phyloP scores from a whole-genome alignment of 78 protist species.

The Speleostelium caveatum region DNA sequence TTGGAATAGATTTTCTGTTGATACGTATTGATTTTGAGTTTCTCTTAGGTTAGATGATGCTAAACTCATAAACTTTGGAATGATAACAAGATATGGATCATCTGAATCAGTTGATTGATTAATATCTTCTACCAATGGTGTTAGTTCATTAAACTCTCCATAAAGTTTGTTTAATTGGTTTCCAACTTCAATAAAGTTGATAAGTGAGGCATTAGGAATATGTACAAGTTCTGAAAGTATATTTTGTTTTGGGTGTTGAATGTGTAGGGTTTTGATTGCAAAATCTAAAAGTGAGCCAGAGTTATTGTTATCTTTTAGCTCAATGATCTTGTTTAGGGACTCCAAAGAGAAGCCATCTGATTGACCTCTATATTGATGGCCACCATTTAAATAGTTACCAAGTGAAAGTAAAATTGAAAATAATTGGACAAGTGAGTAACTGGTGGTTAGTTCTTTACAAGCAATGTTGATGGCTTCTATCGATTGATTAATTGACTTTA shows the following conservation, averaged over 20 bases:
- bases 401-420: constrained; percentile 26
- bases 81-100: constrained; percentile 33
- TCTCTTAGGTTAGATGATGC: not conserved
- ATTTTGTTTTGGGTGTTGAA: constrained; percentile 3
- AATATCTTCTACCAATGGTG: constrained; percentile 19
- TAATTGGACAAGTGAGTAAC: not conserved
- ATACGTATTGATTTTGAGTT: not conserved
- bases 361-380: constrained; percentile 69
- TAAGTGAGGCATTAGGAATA: constrained; percentile 58
- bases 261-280: constrained; percentile 49
- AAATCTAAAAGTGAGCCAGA: constrained; percentile 53
- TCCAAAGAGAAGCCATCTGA: constrained; percentile 78
- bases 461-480: constrained; percentile 39
- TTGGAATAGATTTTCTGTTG: constrained; percentile 28
- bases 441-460: constrained; percentile 39
- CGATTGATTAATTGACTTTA: constrained; percentile 2
- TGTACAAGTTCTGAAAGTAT: constrained; percentile 37
- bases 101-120: constrained; percentile 26
- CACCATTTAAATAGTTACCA: constrained; percentile 77
- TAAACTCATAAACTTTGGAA: constrained; percentile 12
- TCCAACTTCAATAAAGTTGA: constrained; percentile 40
- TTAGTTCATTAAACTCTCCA: not conserved
- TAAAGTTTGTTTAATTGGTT: not conserved
- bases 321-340: constrained; percentile 43
- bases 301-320: constrained; percentile 39